A percentile compares a stretch with the other conserved stretches of the same genome.
Conservation (phyloP, 768 basidiomycete species). For the Leccinellum luteum region DNA sequence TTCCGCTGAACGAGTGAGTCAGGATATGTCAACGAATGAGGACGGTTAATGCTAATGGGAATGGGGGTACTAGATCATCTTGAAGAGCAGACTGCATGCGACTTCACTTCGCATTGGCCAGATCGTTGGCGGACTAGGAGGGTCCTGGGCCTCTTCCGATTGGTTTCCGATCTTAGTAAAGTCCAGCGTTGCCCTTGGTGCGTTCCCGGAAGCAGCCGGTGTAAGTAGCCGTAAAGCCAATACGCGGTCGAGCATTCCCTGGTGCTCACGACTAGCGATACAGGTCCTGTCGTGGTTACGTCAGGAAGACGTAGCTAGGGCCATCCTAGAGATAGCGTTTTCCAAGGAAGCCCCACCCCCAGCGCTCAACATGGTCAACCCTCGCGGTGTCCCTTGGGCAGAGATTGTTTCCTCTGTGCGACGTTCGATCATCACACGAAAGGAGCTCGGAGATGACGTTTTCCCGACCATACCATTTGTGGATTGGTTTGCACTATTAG, state of each 20-base stretch:
- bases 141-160: conserved; percentile 44
- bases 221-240: conserved; percentile 26
- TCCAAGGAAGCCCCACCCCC: conserved; percentile 14
- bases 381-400: conserved; percentile 34
- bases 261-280: no score
- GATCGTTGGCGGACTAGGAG: conserved; percentile 38
- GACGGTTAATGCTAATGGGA: neutral
- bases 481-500: conserved; percentile 35
- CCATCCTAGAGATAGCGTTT: conserved; percentile 31
- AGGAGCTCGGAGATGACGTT: neutral
- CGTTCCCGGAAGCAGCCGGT: conserved; percentile 27
- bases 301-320: conserved; percentile 35
- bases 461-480: conserved; percentile 33
- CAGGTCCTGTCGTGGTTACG: conserved; percentile 45
- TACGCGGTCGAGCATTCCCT: no score
- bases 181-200: conserved; percentile 28
- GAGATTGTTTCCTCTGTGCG: conserved; percentile 27
- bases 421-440: conserved; percentile 13
- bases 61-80: conserved; percentile 32
- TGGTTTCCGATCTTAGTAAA: conserved; percentile 47
- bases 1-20: conserved; percentile 36
- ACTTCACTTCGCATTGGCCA: conserved; percentile 47
- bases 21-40: neutral
- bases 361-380: conserved; percentile 39
- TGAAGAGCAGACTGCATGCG: conserved; percentile 35